These are phyloP conservation scores for Phytophthora pseudosyringae DNA, from an alignment of 352 stramenopile genomes.

Conservation along the genomic window DNA sequence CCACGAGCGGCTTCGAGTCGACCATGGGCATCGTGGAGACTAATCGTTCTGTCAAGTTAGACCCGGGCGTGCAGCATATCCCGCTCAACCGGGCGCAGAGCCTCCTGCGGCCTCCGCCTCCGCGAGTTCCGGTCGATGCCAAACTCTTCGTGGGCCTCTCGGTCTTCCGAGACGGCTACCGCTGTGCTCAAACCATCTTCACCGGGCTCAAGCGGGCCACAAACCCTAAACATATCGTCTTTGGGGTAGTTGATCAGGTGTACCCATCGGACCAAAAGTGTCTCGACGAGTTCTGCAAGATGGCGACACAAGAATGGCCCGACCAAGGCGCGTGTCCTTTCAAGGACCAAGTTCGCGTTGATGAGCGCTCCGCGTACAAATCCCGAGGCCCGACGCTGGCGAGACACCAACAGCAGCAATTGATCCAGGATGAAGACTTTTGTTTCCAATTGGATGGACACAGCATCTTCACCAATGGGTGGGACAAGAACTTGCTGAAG, in stretches of 20 bases:
- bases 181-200: slow-evolving; percentile 76
- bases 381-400: slow-evolving; percentile 74
- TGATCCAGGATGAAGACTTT: slow-evolving; percentile 75
- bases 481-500: slow-evolving; percentile 68
- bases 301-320: slow-evolving; percentile 64
- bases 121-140: slow-evolving; percentile 39
- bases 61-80: slow-evolving; percentile 74
- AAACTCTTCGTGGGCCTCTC: slow-evolving; percentile 74
- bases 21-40: slow-evolving; percentile 60
- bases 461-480: slow-evolving; percentile 85
- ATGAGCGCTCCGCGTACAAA: slow-evolving; percentile 70
- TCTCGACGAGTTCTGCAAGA: slow-evolving; percentile 73
- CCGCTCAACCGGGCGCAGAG: slow-evolving; percentile 40
- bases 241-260: slow-evolving; percentile 83
- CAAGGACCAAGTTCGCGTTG: slow-evolving; percentile 64
- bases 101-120: slow-evolving; percentile 57
- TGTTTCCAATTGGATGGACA: slow-evolving; percentile 84
- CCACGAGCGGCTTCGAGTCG: slow-evolving; percentile 39
- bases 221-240: slow-evolving; percentile 64
- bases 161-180: slow-evolving; percentile 77
- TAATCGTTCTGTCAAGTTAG: slow-evolving; percentile 51
- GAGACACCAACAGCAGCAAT: slow-evolving; percentile 77
- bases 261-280: slow-evolving; percentile 69
- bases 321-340: slow-evolving; percentile 62
- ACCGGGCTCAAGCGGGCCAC: slow-evolving; percentile 69